Evolutionary conservation across 495 filamentous ascomycete species (phyloP), one percentile per base, ranked within the genome.

Genomic region (Corynascus novoguineensis): DNA sequence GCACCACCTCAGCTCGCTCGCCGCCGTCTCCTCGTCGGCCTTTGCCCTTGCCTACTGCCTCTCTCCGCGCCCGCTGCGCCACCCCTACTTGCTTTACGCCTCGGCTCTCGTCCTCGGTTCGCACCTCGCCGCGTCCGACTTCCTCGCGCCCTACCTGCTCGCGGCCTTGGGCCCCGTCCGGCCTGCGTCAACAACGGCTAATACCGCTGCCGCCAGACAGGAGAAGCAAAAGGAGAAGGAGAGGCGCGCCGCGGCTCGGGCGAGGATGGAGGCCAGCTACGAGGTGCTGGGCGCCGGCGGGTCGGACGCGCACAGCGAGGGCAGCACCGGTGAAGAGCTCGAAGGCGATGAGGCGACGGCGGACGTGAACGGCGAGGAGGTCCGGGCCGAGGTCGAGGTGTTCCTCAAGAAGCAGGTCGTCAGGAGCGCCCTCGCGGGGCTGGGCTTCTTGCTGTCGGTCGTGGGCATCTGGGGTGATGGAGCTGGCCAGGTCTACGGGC

Each of bases 381-480:
- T 95, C 27, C 75, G 87, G 64, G 75, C 71, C 37, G 83, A 82
- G 64, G 85, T 95, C 71, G 81, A 86, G 68, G 71, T 71, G 37
- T 86, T 87, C 68, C 76, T 81, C 59, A 72, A 75, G 60, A 76
- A 79, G 58, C 83, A 90, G 71, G 63, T 79, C 22, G 71, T 81
- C 15, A 79, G 87, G 67, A 75, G 78, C 24, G 81, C 70, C 11
- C 68, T 92, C 27, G 77, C 81, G 25, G 86, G 85, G 2, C 12
- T 86, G 53, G 89, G 81, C 0, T 86, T 95, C 65, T 65, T 81
- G 32, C 85, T 95, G 75, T 83, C 82, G 4, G 81, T 95, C 38
- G 78, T 96, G 22, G 91, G 91, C 1, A 81, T 95, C 59, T 96
- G 91, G 91, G 91, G 91, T 1, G 91, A 96, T 76, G 86, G 86